phyloP scores from a whole-genome alignment of 2,329 filamentous ascomycete genomes.

The Scedosporium apiospermum region DNA sequence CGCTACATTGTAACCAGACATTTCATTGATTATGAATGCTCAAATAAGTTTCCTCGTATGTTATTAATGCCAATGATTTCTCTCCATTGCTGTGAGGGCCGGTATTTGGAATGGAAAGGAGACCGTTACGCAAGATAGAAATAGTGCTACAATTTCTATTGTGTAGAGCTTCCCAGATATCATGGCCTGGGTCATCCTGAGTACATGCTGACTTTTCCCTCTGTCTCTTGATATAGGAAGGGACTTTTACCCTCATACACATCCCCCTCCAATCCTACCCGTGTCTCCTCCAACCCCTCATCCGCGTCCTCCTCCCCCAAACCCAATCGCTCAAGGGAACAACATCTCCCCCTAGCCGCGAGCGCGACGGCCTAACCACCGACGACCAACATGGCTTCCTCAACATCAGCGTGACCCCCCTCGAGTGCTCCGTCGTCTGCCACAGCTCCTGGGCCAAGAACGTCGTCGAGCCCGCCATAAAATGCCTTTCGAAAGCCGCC shows the following conservation, averaged over 20 bases:
- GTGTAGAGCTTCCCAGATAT: too few relatives aligned
- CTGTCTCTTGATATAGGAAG: conserved; percentile 53
- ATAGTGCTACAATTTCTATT: too few relatives aligned
- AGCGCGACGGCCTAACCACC: conserved; percentile 35
- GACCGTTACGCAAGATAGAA: too few relatives aligned
- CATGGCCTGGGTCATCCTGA: background rate
- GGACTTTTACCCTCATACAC: conserved; percentile 79
- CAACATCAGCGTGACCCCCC: conserved; percentile 84
- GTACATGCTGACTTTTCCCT: conserved; percentile 15
- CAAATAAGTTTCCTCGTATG: conserved; percentile 49
- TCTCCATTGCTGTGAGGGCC: too few relatives aligned
- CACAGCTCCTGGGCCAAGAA: conserved; percentile 63
- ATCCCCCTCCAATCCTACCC: conserved; percentile 74
- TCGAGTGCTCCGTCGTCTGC: conserved; percentile 90
- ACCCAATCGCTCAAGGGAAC: conserved; percentile 26
- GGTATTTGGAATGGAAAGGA: too few relatives aligned
- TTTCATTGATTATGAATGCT: conserved; percentile 34
- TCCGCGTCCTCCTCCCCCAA: conserved; percentile 72
- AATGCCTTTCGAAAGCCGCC: conserved; percentile 45
- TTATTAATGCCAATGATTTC: conserved; percentile 8
- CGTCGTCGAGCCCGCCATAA: conserved; percentile 66
- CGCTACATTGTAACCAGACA: background rate
- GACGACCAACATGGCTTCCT: conserved; percentile 67
- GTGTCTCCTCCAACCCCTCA: conserved; percentile 73
- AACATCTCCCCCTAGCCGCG: conserved; percentile 18